Evolutionary conservation across 2,329 filamentous ascomycete species (phyloP).

Genomic region (Phialemonium atrogriseum): DNA sequence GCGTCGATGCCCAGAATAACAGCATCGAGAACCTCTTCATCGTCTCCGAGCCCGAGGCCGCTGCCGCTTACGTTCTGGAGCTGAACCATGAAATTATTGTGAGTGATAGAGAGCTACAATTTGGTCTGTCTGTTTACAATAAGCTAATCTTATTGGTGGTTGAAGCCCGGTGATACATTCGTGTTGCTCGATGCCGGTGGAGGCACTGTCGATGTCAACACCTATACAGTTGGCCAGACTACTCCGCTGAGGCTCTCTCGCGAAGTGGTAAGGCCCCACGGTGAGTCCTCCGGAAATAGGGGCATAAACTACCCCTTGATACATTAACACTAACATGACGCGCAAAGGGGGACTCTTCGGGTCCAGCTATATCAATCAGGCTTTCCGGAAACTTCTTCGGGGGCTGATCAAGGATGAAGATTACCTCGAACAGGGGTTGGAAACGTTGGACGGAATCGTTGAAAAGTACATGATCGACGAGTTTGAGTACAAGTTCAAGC

Average conservation of each 20-base stretch:
- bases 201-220: conserved; percentile 19
- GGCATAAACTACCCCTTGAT: too few species aligned
- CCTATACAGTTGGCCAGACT: conserved; percentile 16
- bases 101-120: too few species aligned
- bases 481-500: conserved; percentile 11
- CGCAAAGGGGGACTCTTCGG: conserved; percentile 18
- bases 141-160: too few species aligned
- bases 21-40: conserved; percentile 19
- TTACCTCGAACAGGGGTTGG: conserved; percentile 16
- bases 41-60: conserved; percentile 19
- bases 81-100: conserved; percentile 6
- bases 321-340: too few species aligned
- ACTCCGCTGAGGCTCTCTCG: conserved; percentile 14
- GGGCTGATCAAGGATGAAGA: conserved; percentile 13
- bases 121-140: too few species aligned
- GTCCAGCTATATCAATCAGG: conserved; percentile 21
- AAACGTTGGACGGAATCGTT: conserved; percentile 9
- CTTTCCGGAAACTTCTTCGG: conserved; percentile 13
- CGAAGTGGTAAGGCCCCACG: conserved; percentile 10
- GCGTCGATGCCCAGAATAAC: conserved; percentile 7
- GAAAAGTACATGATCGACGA: conserved; percentile 10
- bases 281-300: conserved; percentile 6
- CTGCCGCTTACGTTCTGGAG: conserved; percentile 16
- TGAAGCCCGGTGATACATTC: conserved; percentile 12
- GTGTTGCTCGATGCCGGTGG: conserved; percentile 17